These are phyloP conservation scores for Ceratocystis ficicola DNA, from an alignment of 2,329 filamentous ascomycete species.

Conservation along the genomic window DNA sequence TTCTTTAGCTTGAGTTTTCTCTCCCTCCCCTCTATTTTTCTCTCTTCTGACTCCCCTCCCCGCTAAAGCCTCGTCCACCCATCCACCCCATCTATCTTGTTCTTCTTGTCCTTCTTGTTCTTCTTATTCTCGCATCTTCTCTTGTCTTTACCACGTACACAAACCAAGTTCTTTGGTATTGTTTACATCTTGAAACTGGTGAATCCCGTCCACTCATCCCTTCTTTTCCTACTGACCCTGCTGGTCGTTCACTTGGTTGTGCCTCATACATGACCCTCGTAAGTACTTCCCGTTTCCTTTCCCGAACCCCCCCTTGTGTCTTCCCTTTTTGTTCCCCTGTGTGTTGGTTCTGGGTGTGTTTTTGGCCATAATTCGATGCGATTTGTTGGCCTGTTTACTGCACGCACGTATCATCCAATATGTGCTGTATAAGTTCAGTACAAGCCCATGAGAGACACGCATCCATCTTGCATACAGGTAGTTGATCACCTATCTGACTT, in stretches of 20 bases:
- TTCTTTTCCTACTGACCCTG: background rate
- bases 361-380: background rate
- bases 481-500: background rate
- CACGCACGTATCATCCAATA: background rate
- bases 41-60: background rate
- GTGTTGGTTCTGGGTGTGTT: background rate
- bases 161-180: background rate
- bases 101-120: background rate
- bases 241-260: background rate
- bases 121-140: background rate
- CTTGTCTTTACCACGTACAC: background rate
- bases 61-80: background rate
- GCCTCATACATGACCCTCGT: background rate
- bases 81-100: background rate
- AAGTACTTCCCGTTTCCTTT: background rate
- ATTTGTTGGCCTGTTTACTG: background rate
- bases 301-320: background rate
- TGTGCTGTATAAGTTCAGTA: background rate
- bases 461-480: background rate
- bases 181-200: background rate
- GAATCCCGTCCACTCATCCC: background rate
- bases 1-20: background rate
- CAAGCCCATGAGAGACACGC: conserved; percentile 2
- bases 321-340: background rate
- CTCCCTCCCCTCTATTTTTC: conserved; percentile 1